Evolutionary conservation across 179 eudicot species (phyloP).

Genomic region (Amaranthus tricolor): DNA sequence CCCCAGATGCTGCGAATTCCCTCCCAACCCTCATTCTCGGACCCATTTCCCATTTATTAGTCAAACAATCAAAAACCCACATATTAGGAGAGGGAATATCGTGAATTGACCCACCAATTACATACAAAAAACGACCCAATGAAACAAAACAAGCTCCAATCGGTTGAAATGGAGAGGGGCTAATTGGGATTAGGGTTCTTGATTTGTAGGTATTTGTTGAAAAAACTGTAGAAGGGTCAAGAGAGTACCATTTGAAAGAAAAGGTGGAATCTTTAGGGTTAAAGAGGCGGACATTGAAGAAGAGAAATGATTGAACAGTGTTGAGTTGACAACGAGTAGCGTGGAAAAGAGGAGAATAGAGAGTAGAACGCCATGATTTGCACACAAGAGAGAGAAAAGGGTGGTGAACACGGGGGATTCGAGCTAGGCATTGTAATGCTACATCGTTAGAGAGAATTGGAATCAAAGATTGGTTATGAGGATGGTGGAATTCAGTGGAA

Average conservation of each 20-base stretch:
- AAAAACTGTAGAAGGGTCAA: constrained; percentile 25
- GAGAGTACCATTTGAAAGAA: constrained; percentile 58
- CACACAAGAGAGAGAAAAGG: constrained; percentile 59
- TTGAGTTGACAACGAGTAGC: constrained; percentile 52
- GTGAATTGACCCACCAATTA: constrained; percentile 68
- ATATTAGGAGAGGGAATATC: constrained; percentile 43
- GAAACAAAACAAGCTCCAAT: constrained; percentile 57
- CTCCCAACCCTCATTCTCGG: constrained; percentile 71
- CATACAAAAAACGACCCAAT: constrained; percentile 51
- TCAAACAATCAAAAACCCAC: constrained; percentile 70
- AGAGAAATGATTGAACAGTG: constrained; percentile 49
- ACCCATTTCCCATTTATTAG: constrained; percentile 63
- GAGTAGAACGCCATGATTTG: constrained; percentile 53
- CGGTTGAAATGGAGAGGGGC: constrained; percentile 43
- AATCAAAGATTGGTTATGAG: constrained; percentile 31
- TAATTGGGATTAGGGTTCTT: constrained; percentile 31
- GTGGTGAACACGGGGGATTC: constrained; percentile 56
- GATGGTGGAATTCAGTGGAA: not conserved
- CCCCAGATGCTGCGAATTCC: constrained; percentile 84
- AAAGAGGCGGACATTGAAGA: constrained; percentile 58
- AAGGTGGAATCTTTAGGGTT: constrained; percentile 35
- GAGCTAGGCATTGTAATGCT: constrained; percentile 66
- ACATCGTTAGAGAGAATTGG: constrained; percentile 81
- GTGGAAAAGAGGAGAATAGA: constrained; percentile 57
- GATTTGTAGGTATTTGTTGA: not conserved